phyloP scores from a whole-genome alignment of 768 basidiomycete genomes.

The Tulasnella sp. region DNA sequence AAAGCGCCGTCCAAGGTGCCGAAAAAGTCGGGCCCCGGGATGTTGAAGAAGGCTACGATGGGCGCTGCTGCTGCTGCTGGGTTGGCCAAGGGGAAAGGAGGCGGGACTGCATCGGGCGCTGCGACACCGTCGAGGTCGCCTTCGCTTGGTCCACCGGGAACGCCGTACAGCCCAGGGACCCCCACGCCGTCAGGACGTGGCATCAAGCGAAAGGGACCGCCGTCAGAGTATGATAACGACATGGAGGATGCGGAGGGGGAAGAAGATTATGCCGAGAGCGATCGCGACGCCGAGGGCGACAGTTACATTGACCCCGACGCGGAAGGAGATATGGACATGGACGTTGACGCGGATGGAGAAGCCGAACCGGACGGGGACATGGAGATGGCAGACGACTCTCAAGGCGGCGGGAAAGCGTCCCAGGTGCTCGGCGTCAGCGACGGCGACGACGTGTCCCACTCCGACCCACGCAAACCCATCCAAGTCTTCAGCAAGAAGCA shows the following conservation, averaged over 20 bases:
- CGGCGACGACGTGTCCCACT: not conserved
- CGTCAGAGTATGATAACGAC: conserved; percentile 54
- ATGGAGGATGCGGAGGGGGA: conserved; percentile 68
- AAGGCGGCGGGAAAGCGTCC: conserved; percentile 7
- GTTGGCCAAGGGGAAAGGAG: conserved; percentile 9
- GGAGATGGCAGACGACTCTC: conserved; percentile 14
- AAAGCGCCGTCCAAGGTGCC: conserved; percentile 16
- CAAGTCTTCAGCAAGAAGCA: conserved; percentile 88
- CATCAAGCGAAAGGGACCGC: conserved; percentile 55
- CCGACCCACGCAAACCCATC: conserved; percentile 43
- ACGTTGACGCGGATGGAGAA: conserved; percentile 32
- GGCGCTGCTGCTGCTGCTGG: conserved; percentile 30
- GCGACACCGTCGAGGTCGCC: not conserved
- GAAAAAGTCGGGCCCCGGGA: conserved; percentile 8
- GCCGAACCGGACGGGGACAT: conserved; percentile 43
- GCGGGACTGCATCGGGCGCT: conserved; percentile 15
- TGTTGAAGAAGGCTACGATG: conserved; percentile 35
- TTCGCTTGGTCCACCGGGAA: not conserved
- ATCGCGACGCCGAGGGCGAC: conserved; percentile 17
- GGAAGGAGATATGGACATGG: conserved; percentile 43
- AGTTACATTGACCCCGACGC: conserved; percentile 39
- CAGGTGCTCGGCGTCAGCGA: not conserved
- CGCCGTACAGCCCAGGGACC: conserved; percentile 42
- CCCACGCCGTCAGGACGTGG: conserved; percentile 35
- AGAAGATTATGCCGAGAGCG: conserved; percentile 22